Conservation (phyloP, 2,329 filamentous ascomycete genomes). For the Paradendryphiella salina region DNA sequence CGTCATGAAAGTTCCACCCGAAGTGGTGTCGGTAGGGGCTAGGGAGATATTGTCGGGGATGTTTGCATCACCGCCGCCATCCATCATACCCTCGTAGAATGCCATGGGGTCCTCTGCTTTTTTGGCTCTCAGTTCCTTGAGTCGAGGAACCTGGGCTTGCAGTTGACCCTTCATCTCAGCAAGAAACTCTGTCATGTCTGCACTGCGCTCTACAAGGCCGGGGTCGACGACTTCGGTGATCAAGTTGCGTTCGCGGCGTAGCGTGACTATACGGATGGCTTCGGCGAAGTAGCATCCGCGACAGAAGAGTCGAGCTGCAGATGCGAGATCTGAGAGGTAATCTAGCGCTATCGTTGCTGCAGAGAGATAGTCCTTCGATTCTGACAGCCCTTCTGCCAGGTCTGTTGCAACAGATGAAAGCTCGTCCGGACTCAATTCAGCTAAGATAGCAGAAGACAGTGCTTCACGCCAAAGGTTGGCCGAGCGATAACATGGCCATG, state of each 20-base stretch:
- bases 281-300: constrained; percentile 85
- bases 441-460: constrained; percentile 74
- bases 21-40: constrained; percentile 81
- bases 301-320: constrained; percentile 77
- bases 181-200: constrained; percentile 83
- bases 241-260: constrained; percentile 63
- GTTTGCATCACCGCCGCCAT: constrained; percentile 55
- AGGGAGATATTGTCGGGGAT: constrained; percentile 91
- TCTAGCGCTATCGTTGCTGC: constrained; percentile 81
- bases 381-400: constrained; percentile 77
- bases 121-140: constrained; percentile 77
- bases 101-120: constrained; percentile 82
- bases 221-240: constrained; percentile 72
- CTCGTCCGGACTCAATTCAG: constrained; percentile 60
- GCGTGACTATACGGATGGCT: constrained; percentile 75
- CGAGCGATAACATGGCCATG: constrained; percentile 80
- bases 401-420: constrained; percentile 69
- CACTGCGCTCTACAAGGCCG: constrained; percentile 78
- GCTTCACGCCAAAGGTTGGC: constrained; percentile 91
- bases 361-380: constrained; percentile 79
- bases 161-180: constrained; percentile 91
- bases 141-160: constrained; percentile 79
- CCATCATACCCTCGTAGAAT: constrained; percentile 73
- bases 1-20: constrained; percentile 82
- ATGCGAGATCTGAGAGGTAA: constrained; percentile 72